Percentiles rank a stretch among this genome's conserved stretches.
These are phyloP conservation scores for Trichoderma breve DNA, from an alignment of 2,329 filamentous ascomycete species.

Conservation along the genomic window DNA sequence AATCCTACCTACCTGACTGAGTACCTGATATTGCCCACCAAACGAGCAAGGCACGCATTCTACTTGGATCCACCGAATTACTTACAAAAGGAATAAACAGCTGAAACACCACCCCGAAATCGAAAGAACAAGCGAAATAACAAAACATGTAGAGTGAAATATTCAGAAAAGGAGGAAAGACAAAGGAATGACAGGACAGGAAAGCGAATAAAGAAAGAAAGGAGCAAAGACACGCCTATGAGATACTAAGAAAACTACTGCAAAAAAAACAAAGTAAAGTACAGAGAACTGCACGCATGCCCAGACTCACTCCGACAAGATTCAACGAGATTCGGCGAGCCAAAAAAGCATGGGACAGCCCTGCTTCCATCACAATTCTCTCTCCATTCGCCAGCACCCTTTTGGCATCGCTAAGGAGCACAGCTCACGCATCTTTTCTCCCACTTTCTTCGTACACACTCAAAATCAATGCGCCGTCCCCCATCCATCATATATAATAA, in stretches of 20 bases:
- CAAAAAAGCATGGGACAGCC: not conserved
- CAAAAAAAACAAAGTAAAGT: constrained; percentile 4
- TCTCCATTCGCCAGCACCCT: not conserved
- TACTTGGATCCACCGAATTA: not conserved
- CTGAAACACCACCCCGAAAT: not conserved
- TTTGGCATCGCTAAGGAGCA: not conserved
- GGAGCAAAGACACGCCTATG: constrained; percentile 17
- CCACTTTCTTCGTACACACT: constrained; percentile 3
- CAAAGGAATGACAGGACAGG: not conserved
- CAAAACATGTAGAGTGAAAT: not conserved
- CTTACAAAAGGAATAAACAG: not conserved
- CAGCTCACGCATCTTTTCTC: not conserved
- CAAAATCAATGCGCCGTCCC: constrained; percentile 16
- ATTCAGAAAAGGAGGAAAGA: not conserved
- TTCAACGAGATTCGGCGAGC: not conserved
- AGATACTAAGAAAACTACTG: constrained; percentile 19
- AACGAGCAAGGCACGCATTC: not conserved
- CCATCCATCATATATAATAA: constrained; percentile 18
- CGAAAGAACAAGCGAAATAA: not conserved
- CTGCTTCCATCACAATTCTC: not conserved
- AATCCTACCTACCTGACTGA: not conserved
- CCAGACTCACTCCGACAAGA: not conserved
- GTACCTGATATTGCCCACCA: not conserved
- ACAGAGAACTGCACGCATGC: constrained; percentile 6
- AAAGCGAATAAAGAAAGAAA: not conserved